These are phyloP conservation scores for Halenospora varia DNA, from an alignment of 495 filamentous ascomycete genomes.

Conservation along the genomic window DNA sequence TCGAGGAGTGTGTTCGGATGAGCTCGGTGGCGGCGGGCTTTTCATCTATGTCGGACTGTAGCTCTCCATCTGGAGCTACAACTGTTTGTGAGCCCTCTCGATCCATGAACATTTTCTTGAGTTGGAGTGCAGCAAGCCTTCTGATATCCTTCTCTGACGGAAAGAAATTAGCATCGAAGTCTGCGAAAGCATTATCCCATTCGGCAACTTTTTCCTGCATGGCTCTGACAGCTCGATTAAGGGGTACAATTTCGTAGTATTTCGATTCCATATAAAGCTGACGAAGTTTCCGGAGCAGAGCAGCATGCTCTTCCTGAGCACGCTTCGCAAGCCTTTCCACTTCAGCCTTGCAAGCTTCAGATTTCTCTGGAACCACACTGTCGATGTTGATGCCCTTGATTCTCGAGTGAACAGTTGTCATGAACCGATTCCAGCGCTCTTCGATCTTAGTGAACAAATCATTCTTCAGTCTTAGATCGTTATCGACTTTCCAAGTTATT, in stretches of 20 bases:
- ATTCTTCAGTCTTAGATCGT: constrained; percentile 87
- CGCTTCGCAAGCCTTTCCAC: constrained; percentile 70
- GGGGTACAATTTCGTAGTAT: constrained; percentile 92
- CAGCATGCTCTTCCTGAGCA: constrained; percentile 73
- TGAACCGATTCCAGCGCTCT: constrained; percentile 78
- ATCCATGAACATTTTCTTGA: constrained; percentile 94
- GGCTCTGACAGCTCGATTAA: constrained; percentile 81
- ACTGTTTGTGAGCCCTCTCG: constrained; percentile 70
- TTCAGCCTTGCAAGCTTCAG: constrained; percentile 74
- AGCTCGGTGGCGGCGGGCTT: constrained; percentile 32
- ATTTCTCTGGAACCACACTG: constrained; percentile 81
- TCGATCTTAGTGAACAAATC: constrained; percentile 79
- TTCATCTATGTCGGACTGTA: constrained; percentile 41
- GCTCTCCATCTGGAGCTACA: constrained; percentile 54
- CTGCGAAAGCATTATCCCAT: constrained; percentile 86
- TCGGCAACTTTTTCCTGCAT: constrained; percentile 90
- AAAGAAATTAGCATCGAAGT: constrained; percentile 92
- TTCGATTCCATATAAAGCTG: constrained; percentile 87
- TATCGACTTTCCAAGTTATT: constrained; percentile 95
- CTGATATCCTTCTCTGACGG: constrained; percentile 97
- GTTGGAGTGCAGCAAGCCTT: constrained; percentile 81
- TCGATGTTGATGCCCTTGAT: constrained; percentile 86
- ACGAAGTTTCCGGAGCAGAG: constrained; percentile 71
- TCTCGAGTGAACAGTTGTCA: constrained; percentile 75
- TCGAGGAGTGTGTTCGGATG: constrained; percentile 39